Conservation (phyloP, 2,329 filamentous ascomycete genomes). For the Apiospora malaysiana region DNA sequence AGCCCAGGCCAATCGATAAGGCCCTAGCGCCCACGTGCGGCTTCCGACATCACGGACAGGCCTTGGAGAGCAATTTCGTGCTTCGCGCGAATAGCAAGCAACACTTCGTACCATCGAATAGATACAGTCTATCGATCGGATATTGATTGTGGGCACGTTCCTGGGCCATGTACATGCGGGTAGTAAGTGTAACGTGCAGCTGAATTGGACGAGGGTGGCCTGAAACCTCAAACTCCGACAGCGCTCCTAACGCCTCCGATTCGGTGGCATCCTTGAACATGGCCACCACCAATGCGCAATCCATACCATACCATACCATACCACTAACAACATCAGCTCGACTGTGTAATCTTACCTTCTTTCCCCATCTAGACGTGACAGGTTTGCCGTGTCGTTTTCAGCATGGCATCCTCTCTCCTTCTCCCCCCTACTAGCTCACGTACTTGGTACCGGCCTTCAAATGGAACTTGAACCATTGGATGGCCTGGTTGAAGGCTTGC, state of each 20-base stretch:
- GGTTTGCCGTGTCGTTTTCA: background rate
- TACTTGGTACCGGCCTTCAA: background rate
- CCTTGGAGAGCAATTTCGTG: background rate
- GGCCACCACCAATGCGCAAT: background rate
- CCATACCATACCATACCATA: background rate
- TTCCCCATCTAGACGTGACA: background rate
- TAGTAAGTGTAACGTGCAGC: background rate
- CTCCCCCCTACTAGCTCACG: background rate
- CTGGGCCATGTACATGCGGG: background rate
- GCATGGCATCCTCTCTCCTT: background rate
- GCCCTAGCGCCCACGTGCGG: background rate
- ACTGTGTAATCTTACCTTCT: background rate
- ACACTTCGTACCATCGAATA: background rate
- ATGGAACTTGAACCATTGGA: constrained; percentile 54
- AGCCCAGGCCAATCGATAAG: background rate
- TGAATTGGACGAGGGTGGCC: background rate
- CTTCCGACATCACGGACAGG: background rate
- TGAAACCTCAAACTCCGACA: background rate
- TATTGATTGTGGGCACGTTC: too few species aligned
- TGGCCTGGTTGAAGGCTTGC: constrained; percentile 26
- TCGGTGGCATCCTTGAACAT: background rate
- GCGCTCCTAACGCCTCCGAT: background rate
- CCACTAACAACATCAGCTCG: background rate
- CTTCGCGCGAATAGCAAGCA: background rate
- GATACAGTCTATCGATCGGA: background rate